These are phyloP conservation scores for Pythium pyrilobum DNA, from an alignment of 352 stramenopile genomes.

Conservation along the genomic window DNA sequence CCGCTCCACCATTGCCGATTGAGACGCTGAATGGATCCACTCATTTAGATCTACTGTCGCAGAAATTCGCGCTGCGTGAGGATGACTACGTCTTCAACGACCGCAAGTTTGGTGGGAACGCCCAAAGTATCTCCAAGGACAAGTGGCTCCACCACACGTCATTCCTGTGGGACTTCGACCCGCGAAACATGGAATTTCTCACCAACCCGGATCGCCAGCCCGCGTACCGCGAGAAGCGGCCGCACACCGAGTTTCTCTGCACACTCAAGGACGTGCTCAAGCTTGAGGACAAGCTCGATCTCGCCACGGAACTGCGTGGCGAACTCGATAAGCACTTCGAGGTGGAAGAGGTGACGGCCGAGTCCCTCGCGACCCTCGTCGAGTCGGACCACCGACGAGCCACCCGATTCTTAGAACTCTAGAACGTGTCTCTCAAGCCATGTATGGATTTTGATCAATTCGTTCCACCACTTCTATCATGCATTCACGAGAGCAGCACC, in stretches of 20 bases:
- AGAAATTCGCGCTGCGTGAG: conserved; percentile 89
- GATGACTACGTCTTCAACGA: conserved; percentile 96
- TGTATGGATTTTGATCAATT: no score
- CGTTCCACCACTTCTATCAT: no score
- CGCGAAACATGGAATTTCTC: conserved; percentile 94
- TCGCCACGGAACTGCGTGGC: conserved; percentile 34
- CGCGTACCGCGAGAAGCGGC: conserved; percentile 90
- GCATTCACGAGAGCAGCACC: no score
- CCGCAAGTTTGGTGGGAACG: conserved; percentile 96
- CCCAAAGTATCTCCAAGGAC: conserved; percentile 92
- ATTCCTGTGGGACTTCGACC: conserved; percentile 96
- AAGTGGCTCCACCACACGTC: conserved; percentile 97
- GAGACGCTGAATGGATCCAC: no score
- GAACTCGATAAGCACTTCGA: conserved; percentile 59
- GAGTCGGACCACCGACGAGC: conserved; percentile 59
- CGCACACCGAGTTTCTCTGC: conserved; percentile 93
- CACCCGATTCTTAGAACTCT: conserved; percentile 50
- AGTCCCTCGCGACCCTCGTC: conserved; percentile 40
- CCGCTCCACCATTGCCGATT: background rate
- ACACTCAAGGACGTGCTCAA: conserved; percentile 78
- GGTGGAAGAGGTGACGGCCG: conserved; percentile 44
- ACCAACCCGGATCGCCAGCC: conserved; percentile 93
- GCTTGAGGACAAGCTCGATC: conserved; percentile 29
- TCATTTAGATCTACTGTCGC: no score
- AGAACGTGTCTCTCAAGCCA: no score